phyloP scores from a whole-genome alignment of 1,284 basidiomycete genomes.

The Pterulicium gracile region DNA sequence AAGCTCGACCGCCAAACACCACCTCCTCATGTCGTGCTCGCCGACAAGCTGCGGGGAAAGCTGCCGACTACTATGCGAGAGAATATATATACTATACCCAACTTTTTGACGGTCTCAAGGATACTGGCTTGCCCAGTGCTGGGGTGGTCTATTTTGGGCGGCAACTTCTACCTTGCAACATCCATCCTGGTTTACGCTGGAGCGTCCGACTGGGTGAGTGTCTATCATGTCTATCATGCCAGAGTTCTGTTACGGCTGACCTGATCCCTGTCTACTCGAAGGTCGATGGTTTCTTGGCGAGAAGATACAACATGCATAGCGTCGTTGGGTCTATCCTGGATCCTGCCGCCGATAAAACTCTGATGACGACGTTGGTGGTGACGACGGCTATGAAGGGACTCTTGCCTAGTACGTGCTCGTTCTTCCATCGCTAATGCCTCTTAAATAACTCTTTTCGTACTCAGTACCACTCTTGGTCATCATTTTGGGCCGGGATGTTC shows the following conservation, averaged over 20 bases:
- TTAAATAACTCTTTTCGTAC: conserved; percentile 3
- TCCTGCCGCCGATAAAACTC: conserved; percentile 92
- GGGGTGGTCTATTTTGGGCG: conserved; percentile 85
- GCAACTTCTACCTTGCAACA: conserved; percentile 73
- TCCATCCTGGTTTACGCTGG: conserved; percentile 82
- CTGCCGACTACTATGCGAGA: too few relatives aligned
- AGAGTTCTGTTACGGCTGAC: conserved; percentile 12
- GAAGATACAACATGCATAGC: conserved; percentile 75
- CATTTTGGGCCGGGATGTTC: conserved; percentile 85
- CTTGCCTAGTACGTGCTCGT: conserved; percentile 58
- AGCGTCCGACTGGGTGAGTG: conserved; percentile 76
- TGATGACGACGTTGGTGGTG: conserved; percentile 92
- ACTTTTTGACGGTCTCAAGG: conserved; percentile 80
- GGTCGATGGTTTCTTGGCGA: conserved; percentile 87
- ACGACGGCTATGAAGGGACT: conserved; percentile 77
- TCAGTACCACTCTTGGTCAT: conserved; percentile 77
- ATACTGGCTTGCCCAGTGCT: conserved; percentile 85
- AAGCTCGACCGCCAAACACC: too few relatives aligned
- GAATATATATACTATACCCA: conserved; percentile 94
- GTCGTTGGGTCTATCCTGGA: conserved; percentile 94
- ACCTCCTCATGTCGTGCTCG: too few relatives aligned
- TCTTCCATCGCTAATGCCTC: background rate
- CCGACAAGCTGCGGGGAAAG: too few relatives aligned
- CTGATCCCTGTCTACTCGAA: conserved; percentile 21
- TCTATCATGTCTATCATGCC: conserved; percentile 13